phyloP scores from a whole-genome alignment of 1,284 basidiomycete genomes.

The Coniferiporia sulphurascens region DNA sequence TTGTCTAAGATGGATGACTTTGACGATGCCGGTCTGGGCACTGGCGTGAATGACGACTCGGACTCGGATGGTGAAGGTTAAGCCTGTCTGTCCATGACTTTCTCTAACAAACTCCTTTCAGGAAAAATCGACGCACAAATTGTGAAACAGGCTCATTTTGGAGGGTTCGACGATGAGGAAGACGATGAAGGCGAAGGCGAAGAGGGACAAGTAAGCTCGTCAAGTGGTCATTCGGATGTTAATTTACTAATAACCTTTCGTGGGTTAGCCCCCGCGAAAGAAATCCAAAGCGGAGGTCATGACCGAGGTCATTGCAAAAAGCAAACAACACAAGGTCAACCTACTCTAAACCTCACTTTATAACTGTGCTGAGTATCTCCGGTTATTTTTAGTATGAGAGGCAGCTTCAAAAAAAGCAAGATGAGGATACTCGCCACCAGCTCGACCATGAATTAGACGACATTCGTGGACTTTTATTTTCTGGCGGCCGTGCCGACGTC shows the following conservation, averaged over 20 bases:
- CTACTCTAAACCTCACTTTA: background rate
- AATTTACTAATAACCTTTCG: background rate
- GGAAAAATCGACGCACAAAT: conserved; percentile 65
- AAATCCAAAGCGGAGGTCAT: conserved; percentile 96
- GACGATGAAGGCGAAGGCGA: conserved; percentile 47
- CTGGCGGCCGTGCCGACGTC: conserved; percentile 5
- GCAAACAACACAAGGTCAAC: conserved; percentile 86
- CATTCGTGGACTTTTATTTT: conserved; percentile 69
- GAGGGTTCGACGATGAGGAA: conserved; percentile 72
- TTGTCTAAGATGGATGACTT: conserved; percentile 85
- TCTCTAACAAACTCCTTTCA: conserved; percentile 23
- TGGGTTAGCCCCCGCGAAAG: conserved; percentile 66
- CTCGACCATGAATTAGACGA: conserved; percentile 88
- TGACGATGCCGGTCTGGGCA: conserved; percentile 68
- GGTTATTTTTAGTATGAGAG: conserved; percentile 58
- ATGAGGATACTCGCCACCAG: conserved; percentile 82
- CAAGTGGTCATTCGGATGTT: conserved; percentile 15
- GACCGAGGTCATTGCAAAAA: conserved; percentile 97
- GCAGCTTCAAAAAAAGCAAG: conserved; percentile 84
- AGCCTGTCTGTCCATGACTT: background rate
- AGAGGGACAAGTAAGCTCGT: conserved; percentile 30
- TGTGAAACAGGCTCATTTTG: conserved; percentile 75
- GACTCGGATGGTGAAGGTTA: conserved; percentile 32
- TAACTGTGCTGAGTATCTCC: background rate
- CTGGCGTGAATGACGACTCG: conserved; percentile 71